These are phyloP conservation scores for Beauveria bassiana DNA, from an alignment of 2,329 filamentous ascomycete genomes.

Conservation along the genomic window DNA sequence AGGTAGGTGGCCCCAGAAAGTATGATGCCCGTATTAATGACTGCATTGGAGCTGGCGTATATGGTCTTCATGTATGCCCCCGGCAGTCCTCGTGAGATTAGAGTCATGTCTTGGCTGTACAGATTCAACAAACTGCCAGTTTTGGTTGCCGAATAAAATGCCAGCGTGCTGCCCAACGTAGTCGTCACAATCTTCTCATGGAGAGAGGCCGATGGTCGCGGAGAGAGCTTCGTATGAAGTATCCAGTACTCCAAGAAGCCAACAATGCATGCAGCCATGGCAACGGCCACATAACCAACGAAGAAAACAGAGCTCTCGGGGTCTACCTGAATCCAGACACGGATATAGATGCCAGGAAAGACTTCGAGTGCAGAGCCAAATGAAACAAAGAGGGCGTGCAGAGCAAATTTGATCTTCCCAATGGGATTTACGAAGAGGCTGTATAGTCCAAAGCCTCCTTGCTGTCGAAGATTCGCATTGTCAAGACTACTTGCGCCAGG, in stretches of 20 bases:
- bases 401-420: not conserved
- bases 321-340: not conserved
- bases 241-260: not conserved
- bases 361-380: not conserved
- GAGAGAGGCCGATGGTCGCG: not conserved
- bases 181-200: not conserved
- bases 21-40: not conserved
- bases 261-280: not conserved
- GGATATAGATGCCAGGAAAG: not conserved
- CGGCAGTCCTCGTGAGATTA: not conserved
- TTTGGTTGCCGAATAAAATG: not conserved
- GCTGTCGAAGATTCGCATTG: not conserved
- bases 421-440: not conserved
- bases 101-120: not conserved
- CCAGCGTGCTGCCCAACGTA: not conserved
- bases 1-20: not conserved
- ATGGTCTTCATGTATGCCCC: not conserved
- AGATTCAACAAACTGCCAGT: not conserved
- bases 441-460: not conserved
- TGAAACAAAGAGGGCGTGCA: not conserved
- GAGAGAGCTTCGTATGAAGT: not conserved
- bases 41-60: not conserved
- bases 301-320: not conserved
- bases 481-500: not conserved
- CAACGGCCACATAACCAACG: not conserved